Percentiles rank a stretch among this genome's conserved stretches.
These are phyloP conservation scores for Clathrospora elynae DNA, from an alignment of 2,329 filamentous ascomycete genomes.

Conservation along the genomic window DNA sequence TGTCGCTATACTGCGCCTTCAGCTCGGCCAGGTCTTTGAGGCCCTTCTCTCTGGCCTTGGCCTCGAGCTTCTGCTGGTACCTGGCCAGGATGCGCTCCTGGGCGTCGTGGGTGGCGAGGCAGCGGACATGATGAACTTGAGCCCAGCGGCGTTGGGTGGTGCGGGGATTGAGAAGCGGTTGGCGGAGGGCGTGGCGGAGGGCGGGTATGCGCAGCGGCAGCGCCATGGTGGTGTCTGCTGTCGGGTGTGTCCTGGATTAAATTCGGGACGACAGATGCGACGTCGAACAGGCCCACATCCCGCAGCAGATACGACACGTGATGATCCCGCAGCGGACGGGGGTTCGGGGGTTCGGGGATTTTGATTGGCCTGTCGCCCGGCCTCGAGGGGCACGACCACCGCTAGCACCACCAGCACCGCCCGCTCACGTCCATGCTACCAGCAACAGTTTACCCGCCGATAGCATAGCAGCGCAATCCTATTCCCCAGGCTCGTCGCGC, in stretches of 20 bases:
- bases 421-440: too few species aligned
- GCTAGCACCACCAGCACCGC: too few species aligned
- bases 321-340: too few species aligned
- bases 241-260: background rate
- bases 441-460: too few species aligned
- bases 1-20: constrained; percentile 81
- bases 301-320: too few species aligned
- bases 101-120: constrained; percentile 77
- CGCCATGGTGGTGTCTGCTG: constrained; percentile 16
- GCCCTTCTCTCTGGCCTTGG: constrained; percentile 78
- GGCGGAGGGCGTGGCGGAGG: constrained; percentile 40
- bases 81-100: constrained; percentile 75
- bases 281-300: too few species aligned
- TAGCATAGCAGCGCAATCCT: too few species aligned
- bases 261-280: background rate
- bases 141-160: constrained; percentile 78
- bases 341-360: too few species aligned
- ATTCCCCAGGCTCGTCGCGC: too few species aligned
- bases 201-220: constrained; percentile 36
- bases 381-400: too few species aligned
- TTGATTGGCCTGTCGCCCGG: too few species aligned
- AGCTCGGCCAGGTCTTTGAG: constrained; percentile 72
- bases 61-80: constrained; percentile 82
- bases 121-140: constrained; percentile 88
- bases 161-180: constrained; percentile 37